Percentiles rank a stretch among this genome's conserved stretches.
Evolutionary conservation across 352 stramenopile genomes (phyloP).

Genomic region (Chrysophaeum taylorii): DNA sequence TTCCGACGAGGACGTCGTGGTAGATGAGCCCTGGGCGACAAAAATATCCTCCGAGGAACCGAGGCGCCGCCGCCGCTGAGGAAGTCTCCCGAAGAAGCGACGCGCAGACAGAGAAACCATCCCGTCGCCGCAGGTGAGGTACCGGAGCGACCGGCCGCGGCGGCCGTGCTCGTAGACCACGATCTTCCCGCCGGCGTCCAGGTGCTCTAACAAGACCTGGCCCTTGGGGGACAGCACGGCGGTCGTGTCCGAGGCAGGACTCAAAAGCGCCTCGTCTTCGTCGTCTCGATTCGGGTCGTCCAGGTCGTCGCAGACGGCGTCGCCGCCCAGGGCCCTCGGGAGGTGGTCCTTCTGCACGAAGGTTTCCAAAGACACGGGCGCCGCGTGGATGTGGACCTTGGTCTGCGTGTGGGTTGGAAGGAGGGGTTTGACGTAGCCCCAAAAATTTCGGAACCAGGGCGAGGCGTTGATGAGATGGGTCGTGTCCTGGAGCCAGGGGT

Average conservation of each 20-base stretch:
- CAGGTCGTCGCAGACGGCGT: background rate
- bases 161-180: background rate
- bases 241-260: no score
- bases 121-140: background rate
- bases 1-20: no score
- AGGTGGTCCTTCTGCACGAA: background rate
- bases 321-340: background rate
- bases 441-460: background rate
- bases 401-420: background rate
- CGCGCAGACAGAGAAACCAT: no score
- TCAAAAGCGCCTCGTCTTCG: no score
- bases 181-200: background rate
- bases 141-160: background rate
- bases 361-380: background rate
- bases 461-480: background rate
- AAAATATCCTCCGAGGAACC: no score
- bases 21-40: no score
- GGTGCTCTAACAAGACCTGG: background rate
- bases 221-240: background rate
- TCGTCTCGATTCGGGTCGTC: background rate
- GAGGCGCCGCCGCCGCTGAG: no score
- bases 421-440: background rate
- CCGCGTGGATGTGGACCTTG: background rate
- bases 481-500: slow-evolving; percentile 6
- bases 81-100: no score